A percentile compares a stretch with the other conserved stretches of the same genome.
Conservation (phyloP, 176 grass and related monocot species). For the Puccinellia tenuiflora region DNA sequence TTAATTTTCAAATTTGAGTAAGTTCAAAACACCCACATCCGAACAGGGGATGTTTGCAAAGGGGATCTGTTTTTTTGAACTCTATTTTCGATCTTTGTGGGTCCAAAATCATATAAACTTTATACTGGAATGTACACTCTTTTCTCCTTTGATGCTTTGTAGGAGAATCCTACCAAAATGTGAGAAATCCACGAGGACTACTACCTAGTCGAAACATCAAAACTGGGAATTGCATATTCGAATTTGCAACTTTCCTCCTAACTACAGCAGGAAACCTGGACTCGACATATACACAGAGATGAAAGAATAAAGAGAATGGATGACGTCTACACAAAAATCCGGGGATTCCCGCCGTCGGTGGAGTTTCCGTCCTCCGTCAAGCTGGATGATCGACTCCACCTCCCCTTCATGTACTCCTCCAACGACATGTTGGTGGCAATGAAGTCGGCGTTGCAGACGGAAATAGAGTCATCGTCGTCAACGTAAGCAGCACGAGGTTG, state of each 20-base stretch:
- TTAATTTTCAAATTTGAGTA: neutral
- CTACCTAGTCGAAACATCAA: neutral
- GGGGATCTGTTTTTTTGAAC: neutral
- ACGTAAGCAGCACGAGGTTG: constrained; percentile 68
- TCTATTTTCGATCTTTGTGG: neutral
- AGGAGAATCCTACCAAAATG: neutral
- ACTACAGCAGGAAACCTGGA: neutral
- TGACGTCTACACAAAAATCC: constrained; percentile 8
- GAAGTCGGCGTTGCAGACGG: constrained; percentile 51
- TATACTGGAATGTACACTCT: neutral
- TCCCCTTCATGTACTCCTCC: constrained; percentile 76
- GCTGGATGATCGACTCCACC: constrained; percentile 84
- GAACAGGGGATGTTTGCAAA: neutral
- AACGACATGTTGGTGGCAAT: constrained; percentile 43
- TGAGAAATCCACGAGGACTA: neutral
- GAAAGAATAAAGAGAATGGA: neutral
- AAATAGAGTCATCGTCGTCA: constrained; percentile 50
- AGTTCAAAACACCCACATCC: neutral
- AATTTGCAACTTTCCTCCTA: neutral
- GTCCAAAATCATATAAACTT: neutral
- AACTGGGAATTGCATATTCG: neutral
- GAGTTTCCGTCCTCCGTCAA: constrained; percentile 49
- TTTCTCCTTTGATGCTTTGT: neutral
- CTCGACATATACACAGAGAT: neutral
- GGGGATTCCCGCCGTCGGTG: neutral